Percentiles rank a stretch among this genome's conserved stretches.
These are phyloP conservation scores for Sporisorium scitamineum DNA, from an alignment of 1,284 basidiomycete genomes.

Conservation along the genomic window DNA sequence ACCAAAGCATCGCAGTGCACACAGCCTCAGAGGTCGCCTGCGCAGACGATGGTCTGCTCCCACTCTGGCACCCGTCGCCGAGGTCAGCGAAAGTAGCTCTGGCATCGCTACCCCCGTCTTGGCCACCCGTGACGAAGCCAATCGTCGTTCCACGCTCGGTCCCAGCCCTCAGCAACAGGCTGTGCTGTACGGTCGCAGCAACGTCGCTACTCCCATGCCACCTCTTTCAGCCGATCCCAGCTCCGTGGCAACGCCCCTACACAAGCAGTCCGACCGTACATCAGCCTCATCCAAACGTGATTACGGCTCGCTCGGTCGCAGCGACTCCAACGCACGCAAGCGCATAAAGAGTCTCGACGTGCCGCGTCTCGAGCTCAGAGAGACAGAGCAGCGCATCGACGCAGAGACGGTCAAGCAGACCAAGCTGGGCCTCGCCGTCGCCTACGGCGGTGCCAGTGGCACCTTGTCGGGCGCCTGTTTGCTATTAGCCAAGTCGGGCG, in stretches of 20 bases:
- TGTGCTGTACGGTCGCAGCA: constrained; percentile 30
- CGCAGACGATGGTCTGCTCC: constrained; percentile 60
- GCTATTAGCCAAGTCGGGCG: constrained; percentile 91
- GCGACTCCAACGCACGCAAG: constrained; percentile 23
- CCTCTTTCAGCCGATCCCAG: neutral
- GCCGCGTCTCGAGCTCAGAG: constrained; percentile 39
- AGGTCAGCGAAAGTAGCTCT: constrained; percentile 66
- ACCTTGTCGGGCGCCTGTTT: constrained; percentile 94
- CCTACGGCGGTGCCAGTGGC: constrained; percentile 88
- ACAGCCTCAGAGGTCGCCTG: constrained; percentile 19
- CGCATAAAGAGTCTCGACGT: constrained; percentile 39
- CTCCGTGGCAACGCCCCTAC: neutral
- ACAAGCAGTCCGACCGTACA: constrained; percentile 1
- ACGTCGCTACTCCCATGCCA: constrained; percentile 30
- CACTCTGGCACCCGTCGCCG: constrained; percentile 63
- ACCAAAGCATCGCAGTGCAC: constrained; percentile 20
- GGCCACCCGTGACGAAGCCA: constrained; percentile 48
- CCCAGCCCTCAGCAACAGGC: constrained; percentile 18
- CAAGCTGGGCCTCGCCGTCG: constrained; percentile 80
- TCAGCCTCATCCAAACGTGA: constrained; percentile 19
- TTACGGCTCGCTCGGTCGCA: constrained; percentile 43
- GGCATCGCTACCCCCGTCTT: constrained; percentile 64
- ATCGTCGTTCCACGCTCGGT: constrained; percentile 18
- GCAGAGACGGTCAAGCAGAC: constrained; percentile 68
- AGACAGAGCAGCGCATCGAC: constrained; percentile 34